These are phyloP conservation scores for Solanum ossicruentum DNA, from an alignment of 257 asterid species.

Conservation along the genomic window DNA sequence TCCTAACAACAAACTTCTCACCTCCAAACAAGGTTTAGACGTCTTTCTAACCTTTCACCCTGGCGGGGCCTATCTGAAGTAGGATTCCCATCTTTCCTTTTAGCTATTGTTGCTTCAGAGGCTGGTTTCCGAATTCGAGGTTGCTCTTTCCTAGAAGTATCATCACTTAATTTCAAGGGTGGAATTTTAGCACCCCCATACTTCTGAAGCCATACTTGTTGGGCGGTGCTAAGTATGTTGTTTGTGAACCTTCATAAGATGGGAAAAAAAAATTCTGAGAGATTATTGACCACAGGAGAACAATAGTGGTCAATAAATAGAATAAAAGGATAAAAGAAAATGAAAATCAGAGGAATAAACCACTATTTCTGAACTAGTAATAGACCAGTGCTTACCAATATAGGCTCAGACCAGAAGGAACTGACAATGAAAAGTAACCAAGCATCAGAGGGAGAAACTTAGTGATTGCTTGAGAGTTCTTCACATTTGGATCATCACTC, in stretches of 20 bases:
- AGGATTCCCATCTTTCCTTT: slow-evolving; percentile 28
- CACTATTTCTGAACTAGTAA: neutral
- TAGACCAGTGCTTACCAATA: slow-evolving; percentile 52
- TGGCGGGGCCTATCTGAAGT: slow-evolving; percentile 58
- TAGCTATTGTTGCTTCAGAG: slow-evolving; percentile 31
- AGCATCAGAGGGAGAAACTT: slow-evolving; percentile 84
- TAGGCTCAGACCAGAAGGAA: slow-evolving; percentile 96
- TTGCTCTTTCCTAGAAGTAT: slow-evolving; percentile 31
- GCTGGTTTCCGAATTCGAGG: slow-evolving; percentile 28
- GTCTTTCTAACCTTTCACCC: slow-evolving; percentile 66
- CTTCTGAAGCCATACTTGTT: slow-evolving; percentile 87
- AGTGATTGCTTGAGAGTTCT: slow-evolving; percentile 80
- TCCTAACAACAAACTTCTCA: neutral
- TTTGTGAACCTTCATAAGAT: slow-evolving; percentile 71
- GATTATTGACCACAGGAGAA: neutral
- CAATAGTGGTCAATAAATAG: neutral
- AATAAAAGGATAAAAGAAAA: neutral
- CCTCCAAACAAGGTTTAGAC: neutral
- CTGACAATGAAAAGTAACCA: slow-evolving; percentile 88
- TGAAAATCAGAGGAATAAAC: neutral
- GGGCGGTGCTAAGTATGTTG: slow-evolving; percentile 79
- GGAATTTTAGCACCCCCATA: slow-evolving; percentile 83
- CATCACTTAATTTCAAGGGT: slow-evolving; percentile 30
- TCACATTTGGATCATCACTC: slow-evolving; percentile 86
- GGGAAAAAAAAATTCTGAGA: neutral